Conservation (phyloP, 768 basidiomycete genomes). For the Panaeolus cyanescens region DNA sequence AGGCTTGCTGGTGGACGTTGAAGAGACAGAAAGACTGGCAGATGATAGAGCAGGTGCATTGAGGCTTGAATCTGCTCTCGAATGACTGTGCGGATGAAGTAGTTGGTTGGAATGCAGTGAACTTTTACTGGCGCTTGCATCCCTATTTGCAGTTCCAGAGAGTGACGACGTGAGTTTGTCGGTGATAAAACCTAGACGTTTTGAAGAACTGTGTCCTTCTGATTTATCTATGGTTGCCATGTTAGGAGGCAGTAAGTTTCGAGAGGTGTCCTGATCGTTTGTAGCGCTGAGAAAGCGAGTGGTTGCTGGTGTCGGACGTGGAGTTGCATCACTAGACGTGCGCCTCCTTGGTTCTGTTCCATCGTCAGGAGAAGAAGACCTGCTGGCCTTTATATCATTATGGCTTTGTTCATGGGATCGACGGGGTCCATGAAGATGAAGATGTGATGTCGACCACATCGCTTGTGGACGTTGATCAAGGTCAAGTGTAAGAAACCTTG, state of each 20-base stretch:
- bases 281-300: slow-evolving; percentile 33
- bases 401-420: slow-evolving; percentile 41
- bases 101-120: slow-evolving; percentile 34
- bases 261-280: slow-evolving; percentile 33
- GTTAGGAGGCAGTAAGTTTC: slow-evolving; percentile 26
- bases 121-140: slow-evolving; percentile 23
- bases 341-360: slow-evolving; percentile 34
- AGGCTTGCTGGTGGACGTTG: slow-evolving; percentile 36
- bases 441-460: slow-evolving; percentile 33
- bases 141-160: slow-evolving; percentile 29
- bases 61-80: slow-evolving; percentile 35
- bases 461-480: slow-evolving; percentile 6
- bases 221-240: slow-evolving; percentile 19
- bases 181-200: slow-evolving; percentile 43
- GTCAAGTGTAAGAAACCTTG: background rate
- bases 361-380: slow-evolving; percentile 37
- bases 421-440: slow-evolving; percentile 28
- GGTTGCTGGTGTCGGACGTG: slow-evolving; percentile 45
- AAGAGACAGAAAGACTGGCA: slow-evolving; percentile 35
- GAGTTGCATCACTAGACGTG: slow-evolving; percentile 52
- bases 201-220: slow-evolving; percentile 34
- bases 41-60: slow-evolving; percentile 23
- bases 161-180: slow-evolving; percentile 44
- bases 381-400: slow-evolving; percentile 27
- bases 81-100: slow-evolving; percentile 39